phyloP scores from a whole-genome alignment of 2,329 filamentous ascomycete genomes.

The Macrophomina tecta region DNA sequence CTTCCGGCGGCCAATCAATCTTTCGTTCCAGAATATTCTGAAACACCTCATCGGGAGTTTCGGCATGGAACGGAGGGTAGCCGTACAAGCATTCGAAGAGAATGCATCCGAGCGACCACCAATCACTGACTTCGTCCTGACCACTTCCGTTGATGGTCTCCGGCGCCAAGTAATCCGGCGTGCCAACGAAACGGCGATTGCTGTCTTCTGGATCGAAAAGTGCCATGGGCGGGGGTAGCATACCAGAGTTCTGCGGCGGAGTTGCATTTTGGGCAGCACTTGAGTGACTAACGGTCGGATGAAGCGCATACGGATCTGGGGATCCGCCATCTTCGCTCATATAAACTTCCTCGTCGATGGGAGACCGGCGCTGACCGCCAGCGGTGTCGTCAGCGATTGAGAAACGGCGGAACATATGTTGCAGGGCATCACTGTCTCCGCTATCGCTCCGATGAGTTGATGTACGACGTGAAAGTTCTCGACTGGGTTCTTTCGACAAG shows the following conservation, averaged over 20 bases:
- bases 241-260: constrained; percentile 71
- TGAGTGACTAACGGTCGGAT: constrained; percentile 61
- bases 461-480: constrained; percentile 69
- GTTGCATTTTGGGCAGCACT: constrained; percentile 61
- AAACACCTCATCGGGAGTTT: constrained; percentile 90
- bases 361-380: constrained; percentile 57
- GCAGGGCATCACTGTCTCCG: constrained; percentile 83
- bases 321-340: constrained; percentile 69
- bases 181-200: constrained; percentile 91
- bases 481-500: constrained; percentile 66
- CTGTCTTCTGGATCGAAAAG: constrained; percentile 95
- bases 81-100: constrained; percentile 96
- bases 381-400: constrained; percentile 61
- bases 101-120: constrained; percentile 99
- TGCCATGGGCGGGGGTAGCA: constrained; percentile 89
- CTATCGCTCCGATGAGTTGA: constrained; percentile 91
- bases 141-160: constrained; percentile 95
- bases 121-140: constrained; percentile 98
- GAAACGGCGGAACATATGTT: constrained; percentile 81
- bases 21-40: constrained; percentile 90
- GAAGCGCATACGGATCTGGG: constrained; percentile 75
- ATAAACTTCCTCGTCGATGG: constrained; percentile 77
- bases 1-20: constrained; percentile 92
- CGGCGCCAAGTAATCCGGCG: constrained; percentile 93
- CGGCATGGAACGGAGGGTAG: constrained; percentile 89